Evolutionary conservation across 495 filamentous ascomycete species (phyloP), one percentile per base, ranked within the genome.

Genomic region (Penicillium pulvis): DNA sequence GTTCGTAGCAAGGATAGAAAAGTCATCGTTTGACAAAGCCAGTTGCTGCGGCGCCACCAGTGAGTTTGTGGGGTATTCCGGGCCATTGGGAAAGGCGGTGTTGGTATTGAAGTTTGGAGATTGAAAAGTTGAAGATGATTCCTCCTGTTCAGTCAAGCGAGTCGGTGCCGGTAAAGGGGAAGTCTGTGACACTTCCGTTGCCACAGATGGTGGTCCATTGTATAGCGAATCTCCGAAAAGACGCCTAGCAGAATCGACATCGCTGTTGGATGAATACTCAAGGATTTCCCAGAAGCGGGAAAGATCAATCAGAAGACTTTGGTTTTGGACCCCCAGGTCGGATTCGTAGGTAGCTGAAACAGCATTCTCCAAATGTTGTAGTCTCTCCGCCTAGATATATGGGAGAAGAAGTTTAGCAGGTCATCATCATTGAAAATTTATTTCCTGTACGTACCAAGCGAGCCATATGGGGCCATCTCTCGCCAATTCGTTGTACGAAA

Each of bases 241-340:
- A 16, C 71, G 69, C 6, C 71, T 59, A 31, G 73, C 72, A 20
- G 74, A 77, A 42, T 74, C 68, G 0, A 67, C 58, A 24, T 79
- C 75, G 55, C 74, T 78, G 48, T 75, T 75, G 8, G 77, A 78
- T 11, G 77, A 75, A 51, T 80, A 81, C 65, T 81, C 78, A 0
- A 81, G 66, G 30, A 81, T 75, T 55, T 81, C 77, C 72, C 76
- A 81, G 62, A 81, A 81, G 31, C 72, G 73, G 1, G 77, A 79
- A 0, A 81, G 70, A 43, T 81, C 78, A 17, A 81, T 80, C 0
- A 80, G 59, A 14, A 81, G 68, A 42, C 73, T 76, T 55, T 78
- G 74, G 56, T 77, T 77, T 44, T 75, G 76, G 1, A 70, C 63
- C 16, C 62, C 67, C 0, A 73, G 70, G 26, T 74, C 71, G 12